Conservation (phyloP, 2,329 filamentous ascomycete genomes). For the Coniochaeta prunicola region DNA sequence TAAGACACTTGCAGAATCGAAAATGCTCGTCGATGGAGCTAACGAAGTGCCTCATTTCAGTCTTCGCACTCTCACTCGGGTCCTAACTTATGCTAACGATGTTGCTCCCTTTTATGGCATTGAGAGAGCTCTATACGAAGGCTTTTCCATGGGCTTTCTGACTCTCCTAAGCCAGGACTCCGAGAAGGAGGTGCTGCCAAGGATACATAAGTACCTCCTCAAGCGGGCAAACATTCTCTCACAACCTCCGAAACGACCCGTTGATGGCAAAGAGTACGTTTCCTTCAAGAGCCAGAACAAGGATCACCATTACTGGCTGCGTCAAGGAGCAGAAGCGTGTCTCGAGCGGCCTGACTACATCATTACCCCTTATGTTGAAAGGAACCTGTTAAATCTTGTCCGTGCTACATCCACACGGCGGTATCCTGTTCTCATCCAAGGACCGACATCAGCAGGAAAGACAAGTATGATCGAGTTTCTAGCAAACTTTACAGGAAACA, state of each 20-base stretch:
- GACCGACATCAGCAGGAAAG: slow-evolving; percentile 94
- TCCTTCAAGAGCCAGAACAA: slow-evolving; percentile 61
- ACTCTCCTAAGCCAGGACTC: slow-evolving; percentile 81
- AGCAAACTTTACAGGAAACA: slow-evolving; percentile 93
- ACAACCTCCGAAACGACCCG: slow-evolving; percentile 69
- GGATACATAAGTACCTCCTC: slow-evolving; percentile 72
- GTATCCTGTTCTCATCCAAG: slow-evolving; percentile 92
- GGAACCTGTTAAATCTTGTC: slow-evolving; percentile 90
- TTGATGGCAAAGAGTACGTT: slow-evolving; percentile 71
- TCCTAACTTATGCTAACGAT: slow-evolving; percentile 79
- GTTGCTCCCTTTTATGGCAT: slow-evolving; percentile 80
- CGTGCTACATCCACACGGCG: slow-evolving; percentile 85
- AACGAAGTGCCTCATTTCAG: slow-evolving; percentile 97
- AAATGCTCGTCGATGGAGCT: slow-evolving; percentile 85
- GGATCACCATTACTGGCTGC: slow-evolving; percentile 80
- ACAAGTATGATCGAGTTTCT: slow-evolving; percentile 99
- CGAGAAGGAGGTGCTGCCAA: slow-evolving; percentile 67
- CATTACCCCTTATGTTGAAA: slow-evolving; percentile 88
- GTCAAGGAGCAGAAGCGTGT: slow-evolving; percentile 60
- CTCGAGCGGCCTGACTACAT: slow-evolving; percentile 86
- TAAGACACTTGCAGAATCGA: slow-evolving; percentile 72
- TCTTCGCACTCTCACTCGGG: slow-evolving; percentile 84
- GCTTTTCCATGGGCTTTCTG: slow-evolving; percentile 96
- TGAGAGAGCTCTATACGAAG: slow-evolving; percentile 82
- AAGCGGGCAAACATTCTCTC: slow-evolving; percentile 63